Evolutionary conservation across 495 filamentous ascomycete species (phyloP).

Genomic region (Aspergillus bertholletiae): DNA sequence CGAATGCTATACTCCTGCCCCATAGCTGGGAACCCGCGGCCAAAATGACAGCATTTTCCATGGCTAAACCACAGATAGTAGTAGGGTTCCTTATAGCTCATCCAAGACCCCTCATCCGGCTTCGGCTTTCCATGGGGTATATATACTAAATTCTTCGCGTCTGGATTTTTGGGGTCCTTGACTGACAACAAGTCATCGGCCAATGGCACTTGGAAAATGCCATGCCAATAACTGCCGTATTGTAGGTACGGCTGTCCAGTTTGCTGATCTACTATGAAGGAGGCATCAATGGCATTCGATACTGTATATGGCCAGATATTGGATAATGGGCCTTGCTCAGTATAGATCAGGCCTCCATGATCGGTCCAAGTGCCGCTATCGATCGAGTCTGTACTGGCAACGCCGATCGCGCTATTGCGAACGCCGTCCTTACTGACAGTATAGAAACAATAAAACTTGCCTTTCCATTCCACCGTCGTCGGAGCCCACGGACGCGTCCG

Average conservation of each 20-base stretch:
- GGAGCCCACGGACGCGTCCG: slow-evolving; percentile 54
- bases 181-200: slow-evolving; percentile 38
- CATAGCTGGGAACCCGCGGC: slow-evolving; percentile 37
- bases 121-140: slow-evolving; percentile 23
- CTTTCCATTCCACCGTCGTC: slow-evolving; percentile 53
- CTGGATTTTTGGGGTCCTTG: slow-evolving; percentile 29
- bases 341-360: slow-evolving; percentile 43
- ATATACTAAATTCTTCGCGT: slow-evolving; percentile 47
- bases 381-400: slow-evolving; percentile 60
- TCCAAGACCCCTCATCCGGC: slow-evolving; percentile 59
- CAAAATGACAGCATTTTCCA: slow-evolving; percentile 63
- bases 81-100: slow-evolving; percentile 54
- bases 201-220: slow-evolving; percentile 63
- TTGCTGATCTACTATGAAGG: slow-evolving; percentile 48
- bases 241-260: slow-evolving; percentile 52
- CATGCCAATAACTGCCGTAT: slow-evolving; percentile 73
- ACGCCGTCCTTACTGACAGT: slow-evolving; percentile 59
- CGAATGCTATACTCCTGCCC: slow-evolving; percentile 61
- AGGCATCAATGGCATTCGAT: slow-evolving; percentile 73
- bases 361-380: slow-evolving; percentile 56
- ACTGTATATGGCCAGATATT: slow-evolving; percentile 48
- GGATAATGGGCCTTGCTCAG: slow-evolving; percentile 25
- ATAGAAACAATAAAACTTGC: slow-evolving; percentile 71
- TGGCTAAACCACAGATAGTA: slow-evolving; percentile 72
- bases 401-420: slow-evolving; percentile 63